A percentile compares a stretch with the other conserved stretches of the same genome.
Conservation (phyloP, 1,284 basidiomycete genomes). For the Ganoderma lucidum region DNA sequence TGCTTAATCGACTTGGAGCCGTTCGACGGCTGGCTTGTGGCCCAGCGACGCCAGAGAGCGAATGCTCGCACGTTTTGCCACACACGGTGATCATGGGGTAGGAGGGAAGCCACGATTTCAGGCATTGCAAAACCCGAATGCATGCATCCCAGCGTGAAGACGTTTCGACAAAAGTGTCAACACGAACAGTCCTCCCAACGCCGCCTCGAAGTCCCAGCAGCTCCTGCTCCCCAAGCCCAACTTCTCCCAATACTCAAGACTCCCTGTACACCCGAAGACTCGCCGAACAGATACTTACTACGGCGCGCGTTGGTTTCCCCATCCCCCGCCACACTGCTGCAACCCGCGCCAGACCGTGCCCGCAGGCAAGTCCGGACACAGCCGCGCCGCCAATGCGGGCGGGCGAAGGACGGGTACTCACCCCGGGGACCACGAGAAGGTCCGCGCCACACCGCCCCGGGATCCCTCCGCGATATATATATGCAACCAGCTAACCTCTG, state of each 20-base stretch:
- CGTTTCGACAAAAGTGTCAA: too few species aligned
- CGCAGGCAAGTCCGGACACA: neutral
- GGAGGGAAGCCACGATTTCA: too few species aligned
- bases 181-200: too few species aligned
- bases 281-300: neutral
- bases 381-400: neutral
- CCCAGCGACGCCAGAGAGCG: too few species aligned
- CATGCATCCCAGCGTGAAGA: too few species aligned
- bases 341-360: neutral
- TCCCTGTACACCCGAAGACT: too few species aligned
- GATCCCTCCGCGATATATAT: conserved; percentile 15
- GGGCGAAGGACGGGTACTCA: conserved; percentile 26
- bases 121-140: too few species aligned
- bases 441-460: conserved; percentile 30
- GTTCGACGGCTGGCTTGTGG: too few species aligned
- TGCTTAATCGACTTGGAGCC: too few species aligned
- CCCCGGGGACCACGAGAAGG: conserved; percentile 34
- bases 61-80: too few species aligned
- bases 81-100: too few species aligned
- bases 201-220: too few species aligned
- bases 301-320: conserved; percentile 32
- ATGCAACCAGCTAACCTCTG: conserved; percentile 25
- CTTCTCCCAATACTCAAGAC: neutral
- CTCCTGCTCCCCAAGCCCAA: neutral
- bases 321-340: neutral